Conservation (phyloP, 306 rosid genomes). For the Rosa lucieae region DNA sequence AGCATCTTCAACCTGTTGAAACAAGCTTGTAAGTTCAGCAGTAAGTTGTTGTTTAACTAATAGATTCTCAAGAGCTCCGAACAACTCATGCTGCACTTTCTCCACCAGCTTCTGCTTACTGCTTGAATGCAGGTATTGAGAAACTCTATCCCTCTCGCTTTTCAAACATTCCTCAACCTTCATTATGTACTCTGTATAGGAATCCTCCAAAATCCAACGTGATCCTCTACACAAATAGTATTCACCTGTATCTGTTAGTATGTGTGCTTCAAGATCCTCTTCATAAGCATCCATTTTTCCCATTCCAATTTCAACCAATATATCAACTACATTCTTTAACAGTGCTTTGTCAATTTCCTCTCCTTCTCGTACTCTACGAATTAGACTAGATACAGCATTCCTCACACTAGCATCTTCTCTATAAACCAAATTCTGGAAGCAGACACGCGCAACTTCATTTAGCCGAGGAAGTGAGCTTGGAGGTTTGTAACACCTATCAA, state of each 20-base stretch:
- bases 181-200: constrained; percentile 63
- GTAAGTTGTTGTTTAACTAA: constrained; percentile 57
- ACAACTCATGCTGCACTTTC: constrained; percentile 60
- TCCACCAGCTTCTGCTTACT: constrained; percentile 36
- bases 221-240: constrained; percentile 59
- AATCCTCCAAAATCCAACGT: constrained; percentile 53
- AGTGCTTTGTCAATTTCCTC: constrained; percentile 60
- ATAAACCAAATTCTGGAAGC: constrained; percentile 28
- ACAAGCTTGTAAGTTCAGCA: constrained; percentile 52
- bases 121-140: constrained; percentile 33
- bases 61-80: constrained; percentile 58
- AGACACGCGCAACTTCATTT: background rate
- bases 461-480: too few relatives aligned
- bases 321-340: constrained; percentile 50
- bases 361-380: constrained; percentile 62
- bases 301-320: constrained; percentile 57
- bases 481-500: too few relatives aligned
- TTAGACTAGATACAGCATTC: constrained; percentile 42
- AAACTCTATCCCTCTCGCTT: constrained; percentile 32
- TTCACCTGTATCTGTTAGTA: constrained; percentile 50
- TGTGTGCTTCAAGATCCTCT: constrained; percentile 49
- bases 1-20: constrained; percentile 43
- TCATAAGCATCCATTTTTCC: constrained; percentile 43
- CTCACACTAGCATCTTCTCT: constrained; percentile 34
- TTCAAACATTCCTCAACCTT: constrained; percentile 37